These are phyloP conservation scores for Kluyveromyces starmeri DNA, from an alignment of 805 yeast genomes.

Conservation along the genomic window DNA sequence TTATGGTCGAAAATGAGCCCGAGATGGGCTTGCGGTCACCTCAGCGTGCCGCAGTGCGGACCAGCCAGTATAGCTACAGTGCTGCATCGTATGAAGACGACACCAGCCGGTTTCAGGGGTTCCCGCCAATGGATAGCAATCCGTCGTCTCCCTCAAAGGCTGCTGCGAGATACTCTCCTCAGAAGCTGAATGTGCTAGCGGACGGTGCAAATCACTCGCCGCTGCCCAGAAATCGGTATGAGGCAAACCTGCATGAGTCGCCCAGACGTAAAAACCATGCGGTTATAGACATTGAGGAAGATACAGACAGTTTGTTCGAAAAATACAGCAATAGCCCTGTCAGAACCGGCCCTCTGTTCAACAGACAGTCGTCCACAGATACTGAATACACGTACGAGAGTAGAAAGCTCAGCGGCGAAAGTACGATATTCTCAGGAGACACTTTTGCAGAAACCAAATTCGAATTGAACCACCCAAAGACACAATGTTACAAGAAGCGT, in stretches of 20 bases:
- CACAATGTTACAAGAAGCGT: conserved; percentile 34
- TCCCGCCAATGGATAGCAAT: conserved; percentile 10
- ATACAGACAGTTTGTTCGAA: conserved; percentile 13
- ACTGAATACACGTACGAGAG: conserved; percentile 55
- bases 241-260: conserved; percentile 60
- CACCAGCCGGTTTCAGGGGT: conserved; percentile 26
- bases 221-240: conserved; percentile 44
- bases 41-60: conserved; percentile 19
- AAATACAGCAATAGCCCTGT: conserved; percentile 12
- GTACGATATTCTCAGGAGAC: conserved; percentile 26
- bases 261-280: conserved; percentile 53
- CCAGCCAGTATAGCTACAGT: conserved; percentile 21
- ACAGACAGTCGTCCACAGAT: conserved; percentile 15
- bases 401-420: conserved; percentile 38
- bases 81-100: conserved; percentile 15
- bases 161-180: conserved; percentile 32
- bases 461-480: conserved; percentile 29
- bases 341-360: conserved; percentile 7
- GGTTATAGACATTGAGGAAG: conserved; percentile 37
- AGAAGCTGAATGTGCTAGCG: conserved; percentile 29
- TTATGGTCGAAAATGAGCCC: conserved; percentile 24
- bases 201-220: conserved; percentile 27
- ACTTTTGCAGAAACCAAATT: conserved; percentile 30
- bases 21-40: conserved; percentile 24
- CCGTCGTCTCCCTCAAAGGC: conserved; percentile 34